Evolutionary conservation across 441 rosid genomes (phyloP).

Genomic region (Rhodomyrtus psidioides): DNA sequence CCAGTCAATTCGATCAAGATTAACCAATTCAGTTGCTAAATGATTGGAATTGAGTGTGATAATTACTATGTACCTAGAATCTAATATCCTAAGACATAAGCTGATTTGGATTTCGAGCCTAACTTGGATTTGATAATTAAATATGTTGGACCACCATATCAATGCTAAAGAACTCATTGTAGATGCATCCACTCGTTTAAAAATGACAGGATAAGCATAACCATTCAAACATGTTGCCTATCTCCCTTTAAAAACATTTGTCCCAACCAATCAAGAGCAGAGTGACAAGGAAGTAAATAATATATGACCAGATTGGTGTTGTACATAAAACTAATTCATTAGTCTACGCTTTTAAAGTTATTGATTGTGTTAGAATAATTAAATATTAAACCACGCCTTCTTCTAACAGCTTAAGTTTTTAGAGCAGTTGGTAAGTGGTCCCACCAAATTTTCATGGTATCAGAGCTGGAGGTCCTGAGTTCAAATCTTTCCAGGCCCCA

Average conservation of each 20-base stretch:
- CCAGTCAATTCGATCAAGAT: background rate
- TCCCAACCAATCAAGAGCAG: background rate
- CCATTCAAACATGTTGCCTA: background rate
- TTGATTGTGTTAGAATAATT: too few relatives aligned
- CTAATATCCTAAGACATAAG: background rate
- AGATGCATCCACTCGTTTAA: background rate
- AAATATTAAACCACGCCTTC: too few relatives aligned
- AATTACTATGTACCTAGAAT: background rate
- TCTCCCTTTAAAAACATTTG: background rate
- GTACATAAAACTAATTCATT: background rate
- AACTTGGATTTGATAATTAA: background rate
- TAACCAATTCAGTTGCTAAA: background rate
- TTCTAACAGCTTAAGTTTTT: too few relatives aligned
- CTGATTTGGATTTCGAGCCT: background rate
- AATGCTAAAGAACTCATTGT: background rate
- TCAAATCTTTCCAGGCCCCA: too few relatives aligned
- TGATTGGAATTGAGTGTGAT: background rate
- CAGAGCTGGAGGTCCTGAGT: too few relatives aligned
- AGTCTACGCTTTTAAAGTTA: background rate
- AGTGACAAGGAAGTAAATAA: background rate
- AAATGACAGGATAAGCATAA: background rate
- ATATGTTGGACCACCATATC: background rate
- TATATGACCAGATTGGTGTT: background rate
- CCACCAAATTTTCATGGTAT: too few relatives aligned
- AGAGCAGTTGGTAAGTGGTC: too few relatives aligned